Evolutionary conservation across 768 basidiomycete genomes (phyloP).

Genomic region (Leccinum aurantiacum): DNA sequence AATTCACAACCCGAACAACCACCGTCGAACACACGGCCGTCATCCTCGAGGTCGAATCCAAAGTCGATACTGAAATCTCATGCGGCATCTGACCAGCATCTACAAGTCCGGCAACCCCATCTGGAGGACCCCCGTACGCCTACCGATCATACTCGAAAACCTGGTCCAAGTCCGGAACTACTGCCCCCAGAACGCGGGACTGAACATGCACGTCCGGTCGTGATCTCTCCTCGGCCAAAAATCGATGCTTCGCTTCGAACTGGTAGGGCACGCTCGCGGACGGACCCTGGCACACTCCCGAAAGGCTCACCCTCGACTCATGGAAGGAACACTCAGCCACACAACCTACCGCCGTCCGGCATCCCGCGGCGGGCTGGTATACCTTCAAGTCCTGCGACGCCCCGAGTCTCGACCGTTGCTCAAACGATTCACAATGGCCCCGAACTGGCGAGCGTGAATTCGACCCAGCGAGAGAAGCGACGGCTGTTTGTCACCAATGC

Average conservation of each 20-base stretch:
- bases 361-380: constrained; percentile 28
- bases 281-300: constrained; percentile 26
- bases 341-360: constrained; percentile 17
- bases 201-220: constrained; percentile 9
- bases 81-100: constrained; percentile 18
- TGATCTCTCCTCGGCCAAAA: constrained; percentile 11
- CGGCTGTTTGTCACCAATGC: constrained; percentile 48
- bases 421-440: constrained; percentile 12
- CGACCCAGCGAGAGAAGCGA: constrained; percentile 29
- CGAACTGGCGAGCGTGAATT: constrained; percentile 37
- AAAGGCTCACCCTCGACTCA: constrained; percentile 10
- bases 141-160: constrained; percentile 16
- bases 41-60: constrained; percentile 31
- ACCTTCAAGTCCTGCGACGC: constrained; percentile 16
- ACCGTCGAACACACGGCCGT: constrained; percentile 2
- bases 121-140: constrained; percentile 9
- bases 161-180: constrained; percentile 10
- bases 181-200: neutral
- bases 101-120: constrained; percentile 11
- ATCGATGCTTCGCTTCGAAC: constrained; percentile 15
- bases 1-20: constrained; percentile 18
- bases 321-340: constrained; percentile 10
- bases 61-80: constrained; percentile 35
- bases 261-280: constrained; percentile 31
- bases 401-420: constrained; percentile 11